phyloP scores from a whole-genome alignment of 352 stramenopile genomes.

The Globisporangium spinosum region DNA sequence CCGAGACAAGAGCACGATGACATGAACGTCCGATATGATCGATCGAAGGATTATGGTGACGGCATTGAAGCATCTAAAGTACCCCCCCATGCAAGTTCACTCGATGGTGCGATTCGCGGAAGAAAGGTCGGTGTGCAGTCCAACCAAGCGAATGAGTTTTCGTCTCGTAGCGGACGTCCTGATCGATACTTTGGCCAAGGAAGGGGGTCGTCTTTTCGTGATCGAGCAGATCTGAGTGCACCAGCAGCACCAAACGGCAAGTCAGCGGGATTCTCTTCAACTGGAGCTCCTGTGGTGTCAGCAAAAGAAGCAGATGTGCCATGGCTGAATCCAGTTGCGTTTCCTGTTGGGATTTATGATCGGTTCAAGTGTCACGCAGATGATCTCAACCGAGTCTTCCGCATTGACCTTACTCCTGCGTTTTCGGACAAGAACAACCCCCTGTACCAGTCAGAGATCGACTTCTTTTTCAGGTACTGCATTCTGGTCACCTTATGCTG shows the following conservation, averaged over 20 bases:
- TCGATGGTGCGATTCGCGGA: constrained; percentile 6
- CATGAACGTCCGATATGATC: neutral
- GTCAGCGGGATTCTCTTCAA: neutral
- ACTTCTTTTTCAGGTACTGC: constrained; percentile 49
- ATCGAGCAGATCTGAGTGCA: neutral
- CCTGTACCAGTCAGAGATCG: constrained; percentile 59
- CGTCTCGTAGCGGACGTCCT: neutral
- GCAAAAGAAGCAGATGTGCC: constrained; percentile 37
- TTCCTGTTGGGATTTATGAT: constrained; percentile 46
- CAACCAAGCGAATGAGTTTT: neutral
- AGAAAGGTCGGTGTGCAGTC: neutral
- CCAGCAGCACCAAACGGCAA: constrained; percentile 6
- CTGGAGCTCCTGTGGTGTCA: neutral
- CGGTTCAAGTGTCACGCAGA: constrained; percentile 54
- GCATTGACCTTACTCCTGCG: constrained; percentile 57
- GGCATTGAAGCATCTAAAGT: constrained; percentile 1
- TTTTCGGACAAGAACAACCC: constrained; percentile 44
- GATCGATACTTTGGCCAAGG: constrained; percentile 3
- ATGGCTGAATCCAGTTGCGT: constrained; percentile 49
- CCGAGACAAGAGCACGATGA: constrained; percentile 12
- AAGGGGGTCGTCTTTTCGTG: neutral
- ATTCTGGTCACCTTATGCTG: neutral
- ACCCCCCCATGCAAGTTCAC: neutral
- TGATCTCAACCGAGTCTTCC: constrained; percentile 57
- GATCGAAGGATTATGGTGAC: constrained; percentile 3